Evolutionary conservation across 768 basidiomycete genomes (phyloP), one percentile per base, ranked within the genome.

Genomic region (Leccinellum luteum): DNA sequence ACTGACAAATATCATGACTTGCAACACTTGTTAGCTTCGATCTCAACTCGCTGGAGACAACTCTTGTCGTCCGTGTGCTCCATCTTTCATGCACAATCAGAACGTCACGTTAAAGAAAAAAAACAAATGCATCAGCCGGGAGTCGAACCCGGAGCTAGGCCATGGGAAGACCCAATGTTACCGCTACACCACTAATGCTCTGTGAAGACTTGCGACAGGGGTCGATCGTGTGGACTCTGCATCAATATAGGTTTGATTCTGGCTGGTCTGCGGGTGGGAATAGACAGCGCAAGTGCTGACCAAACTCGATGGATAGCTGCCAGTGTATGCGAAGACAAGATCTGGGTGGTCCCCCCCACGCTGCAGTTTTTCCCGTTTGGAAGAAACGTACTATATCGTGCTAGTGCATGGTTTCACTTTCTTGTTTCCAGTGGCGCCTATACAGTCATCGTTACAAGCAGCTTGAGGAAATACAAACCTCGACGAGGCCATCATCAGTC

Each of bases 81-180:
- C 35, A 17, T 2, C n/a, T n/a, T n/a, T n/a, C n/a, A 15, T 27
- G 25, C 2, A 25, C 25, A 25, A 25, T 25, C n/a, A 31, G 30
- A 31, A 31, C 17, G 35, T 17, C 1, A 38, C n/a, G 35, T 2
- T 6, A 2, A 25, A 10, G 25, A 60, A 44, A 38, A 55, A 38
- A 55, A 38, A n/a, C 0, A 2, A 49, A 13, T 81, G 79, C 80
- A 74, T 75, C 73, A 69, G 72, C 80, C 78, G 80, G 80, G 80
- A 81, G 75, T 81, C 80, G 80, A 81, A 81, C 80, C 80, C 80
- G 78, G 79, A 69, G 80, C 80, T 79, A 78, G 79, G 78, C 78
- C 78, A 80, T 88, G 87, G 86, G 87, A 89, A 88, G 85, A 86
- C 85, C 84, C 85, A 86, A 89, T 87, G 87, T 88, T 87, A 87